phyloP scores from a whole-genome alignment of 192 early-diverging fungal genomes.

The Backusella tuberculispora region DNA sequence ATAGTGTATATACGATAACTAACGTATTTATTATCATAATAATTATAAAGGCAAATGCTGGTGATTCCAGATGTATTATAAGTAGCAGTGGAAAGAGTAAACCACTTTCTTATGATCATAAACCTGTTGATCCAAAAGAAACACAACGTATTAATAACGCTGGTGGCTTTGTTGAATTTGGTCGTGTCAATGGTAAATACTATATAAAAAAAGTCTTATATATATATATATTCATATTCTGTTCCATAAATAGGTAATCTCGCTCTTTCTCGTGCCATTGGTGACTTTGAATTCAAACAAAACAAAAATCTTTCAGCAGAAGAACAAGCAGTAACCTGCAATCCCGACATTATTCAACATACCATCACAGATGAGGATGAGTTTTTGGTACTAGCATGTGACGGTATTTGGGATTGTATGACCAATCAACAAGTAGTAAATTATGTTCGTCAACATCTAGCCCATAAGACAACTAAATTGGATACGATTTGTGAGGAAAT shows the following conservation, averaged over 20 bases:
- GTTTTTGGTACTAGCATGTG: conserved; percentile 96
- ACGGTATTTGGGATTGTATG: conserved; percentile 99
- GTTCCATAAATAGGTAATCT: conserved; percentile 92
- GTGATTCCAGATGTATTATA: conserved; percentile 94
- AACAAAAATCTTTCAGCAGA: conserved; percentile 76
- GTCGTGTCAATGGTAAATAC: conserved; percentile 90
- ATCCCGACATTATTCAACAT: conserved; percentile 80
- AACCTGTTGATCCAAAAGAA: conserved; percentile 89
- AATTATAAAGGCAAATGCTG: conserved; percentile 78
- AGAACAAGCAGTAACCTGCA: conserved; percentile 90
- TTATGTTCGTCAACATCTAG: conserved; percentile 78
- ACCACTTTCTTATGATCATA: conserved; percentile 92
- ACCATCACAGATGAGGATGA: conserved; percentile 73
- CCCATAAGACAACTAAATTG: conserved; percentile 58
- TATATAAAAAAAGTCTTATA: not conserved
- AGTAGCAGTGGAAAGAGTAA: conserved; percentile 75
- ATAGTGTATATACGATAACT: too few relatives aligned
- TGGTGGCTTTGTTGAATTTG: conserved; percentile 98
- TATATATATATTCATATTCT: too few relatives aligned
- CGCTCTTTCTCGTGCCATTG: conserved; percentile 95
- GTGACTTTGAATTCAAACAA: conserved; percentile 99
- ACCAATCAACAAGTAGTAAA: conserved; percentile 87
- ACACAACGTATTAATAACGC: conserved; percentile 82
- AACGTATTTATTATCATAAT: not conserved
- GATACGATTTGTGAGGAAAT: conserved; percentile 81